Evolutionary conservation across 371 early-diverging fungal genomes (phyloP), one percentile per base, ranked within the genome.

Genomic region (Dipsacomyces acuminosporus): DNA sequence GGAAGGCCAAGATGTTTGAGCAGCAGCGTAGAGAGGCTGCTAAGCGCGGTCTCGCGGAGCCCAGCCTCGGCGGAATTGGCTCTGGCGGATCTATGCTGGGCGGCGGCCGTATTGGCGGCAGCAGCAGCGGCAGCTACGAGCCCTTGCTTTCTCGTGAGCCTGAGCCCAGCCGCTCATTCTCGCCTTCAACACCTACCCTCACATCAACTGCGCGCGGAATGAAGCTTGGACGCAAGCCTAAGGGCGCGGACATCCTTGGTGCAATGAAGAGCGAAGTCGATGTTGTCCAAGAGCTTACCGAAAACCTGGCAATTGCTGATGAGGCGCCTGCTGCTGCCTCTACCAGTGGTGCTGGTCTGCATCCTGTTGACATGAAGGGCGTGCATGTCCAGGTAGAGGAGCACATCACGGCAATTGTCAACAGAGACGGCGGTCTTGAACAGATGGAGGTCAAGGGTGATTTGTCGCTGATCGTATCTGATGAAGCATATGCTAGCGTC

Each of bases 401-500:
- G 73, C 87, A 83, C 59, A 83, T 97, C 25, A 77, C 83, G 1
- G 79, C 88, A 18, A 73, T 82, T 30, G 85, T 89, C n/a, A 89
- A 88, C 67, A 78, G 87, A 33, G 98, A 97, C 60, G 96, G 96
- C 41, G 95, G 92, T 18, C 71, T 95, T 30, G 87, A 93, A 59
- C 82, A 74, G 56, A 80, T 96, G 82, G 94, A 97, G 45, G 86
- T 95, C 38, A 90, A 90, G 72, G 98, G 98, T 59, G 89, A 88
- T 34, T 61, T 96, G 73, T 81, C 83, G 41, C 75, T 97, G 17
- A 78, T 82, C 48, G 82, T 94, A 26, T 71, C 82, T 17, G 89
- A 93, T 59, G 75, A 85, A 18, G 56, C 72, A 21, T 88, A 86
- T 48, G 55, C 76, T 18, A 73, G 70, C 49, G 78, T 90, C 40